Evolutionary conservation across 192 early-diverging fungal genomes (phyloP), one percentile per base, ranked within the genome.

Genomic region (Podila epigama): DNA sequence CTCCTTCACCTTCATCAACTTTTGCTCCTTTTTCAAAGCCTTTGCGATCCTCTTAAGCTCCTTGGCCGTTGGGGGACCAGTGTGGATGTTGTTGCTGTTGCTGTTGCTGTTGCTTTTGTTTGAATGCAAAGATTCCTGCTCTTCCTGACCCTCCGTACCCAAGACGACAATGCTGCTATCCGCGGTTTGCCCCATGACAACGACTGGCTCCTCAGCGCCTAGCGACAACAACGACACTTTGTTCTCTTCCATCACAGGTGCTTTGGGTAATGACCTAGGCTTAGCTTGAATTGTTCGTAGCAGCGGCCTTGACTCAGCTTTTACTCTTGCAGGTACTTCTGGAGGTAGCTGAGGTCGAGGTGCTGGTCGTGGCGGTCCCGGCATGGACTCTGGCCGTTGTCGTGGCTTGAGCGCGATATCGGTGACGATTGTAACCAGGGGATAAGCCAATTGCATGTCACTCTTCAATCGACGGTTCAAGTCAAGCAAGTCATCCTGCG

Each of bases 21-120:
- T 48, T 10, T 48, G 44, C 42, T 68, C 66, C 27, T 52, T 68
- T 48, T 60, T 58, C n/a, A 65, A 29, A 25, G 61, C 56, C 48
- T 51, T 71, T 0, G 69, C 63, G 37, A 71, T 59, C 36, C 69
- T 35, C 50, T 65, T 71, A 61, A 71, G 63, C 31, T 50, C 69
- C 36, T 44, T 42, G n/a, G n/a, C n/a, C n/a, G n/a, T n/a, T n/a
- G 40, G 40, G 59, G 22, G 42, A 35, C 10, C 57, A 57, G 13
- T 18, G 33, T 1, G 15, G 37, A 33, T 20, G 56, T 29, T 51
- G 36, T 16, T 35, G n/a, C 20, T 48, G n/a, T 5, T 48, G 58
- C 40, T 32, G 36, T 36, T 40, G 16, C 27, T 9, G 32, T 3
- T 39, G 58, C 2, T 39, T 32, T 58, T 28, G 20, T 11, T 10